phyloP scores from a whole-genome alignment of 805 yeast species.

The Zygotorulaspora sp. region DNA sequence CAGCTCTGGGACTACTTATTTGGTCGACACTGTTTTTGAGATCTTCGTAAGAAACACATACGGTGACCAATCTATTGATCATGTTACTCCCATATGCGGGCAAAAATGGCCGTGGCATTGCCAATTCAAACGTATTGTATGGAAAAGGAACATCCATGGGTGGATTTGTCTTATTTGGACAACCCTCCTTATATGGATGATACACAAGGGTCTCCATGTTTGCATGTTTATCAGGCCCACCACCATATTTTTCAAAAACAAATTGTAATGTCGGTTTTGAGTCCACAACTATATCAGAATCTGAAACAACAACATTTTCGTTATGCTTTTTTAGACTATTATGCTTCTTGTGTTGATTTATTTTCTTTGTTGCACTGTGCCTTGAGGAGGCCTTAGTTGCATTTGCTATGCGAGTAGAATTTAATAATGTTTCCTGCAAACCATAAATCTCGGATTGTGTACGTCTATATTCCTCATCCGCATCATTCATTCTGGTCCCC shows the following conservation, averaged over 20 bases:
- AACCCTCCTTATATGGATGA: constrained; percentile 18
- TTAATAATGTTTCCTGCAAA: constrained; percentile 34
- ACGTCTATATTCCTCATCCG: constrained; percentile 26
- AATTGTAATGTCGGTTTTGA: constrained; percentile 16
- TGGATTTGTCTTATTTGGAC: constrained; percentile 1
- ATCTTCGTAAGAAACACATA: constrained; percentile 24
- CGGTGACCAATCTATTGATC: constrained; percentile 23
- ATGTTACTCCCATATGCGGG: constrained; percentile 21
- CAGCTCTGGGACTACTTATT: constrained; percentile 40
- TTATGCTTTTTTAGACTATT: neutral
- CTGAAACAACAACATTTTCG: constrained; percentile 7
- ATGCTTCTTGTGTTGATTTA: neutral
- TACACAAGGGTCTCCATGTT: constrained; percentile 21
- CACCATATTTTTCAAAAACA: constrained; percentile 13
- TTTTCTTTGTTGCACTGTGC: neutral
- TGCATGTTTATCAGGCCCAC: constrained; percentile 10
- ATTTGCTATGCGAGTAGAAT: constrained; percentile 20
- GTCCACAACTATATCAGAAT: constrained; percentile 7
- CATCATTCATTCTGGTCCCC: constrained; percentile 9
- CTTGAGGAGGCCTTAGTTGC: neutral
- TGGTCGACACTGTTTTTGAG: constrained; percentile 33
- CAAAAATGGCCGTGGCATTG: constrained; percentile 26
- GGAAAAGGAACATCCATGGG: constrained; percentile 5
- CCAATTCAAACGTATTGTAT: constrained; percentile 9
- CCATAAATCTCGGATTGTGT: constrained; percentile 33